These are phyloP conservation scores for Pichia sp. DNA, from an alignment of 1,139 yeast genomes.

Conservation along the genomic window DNA sequence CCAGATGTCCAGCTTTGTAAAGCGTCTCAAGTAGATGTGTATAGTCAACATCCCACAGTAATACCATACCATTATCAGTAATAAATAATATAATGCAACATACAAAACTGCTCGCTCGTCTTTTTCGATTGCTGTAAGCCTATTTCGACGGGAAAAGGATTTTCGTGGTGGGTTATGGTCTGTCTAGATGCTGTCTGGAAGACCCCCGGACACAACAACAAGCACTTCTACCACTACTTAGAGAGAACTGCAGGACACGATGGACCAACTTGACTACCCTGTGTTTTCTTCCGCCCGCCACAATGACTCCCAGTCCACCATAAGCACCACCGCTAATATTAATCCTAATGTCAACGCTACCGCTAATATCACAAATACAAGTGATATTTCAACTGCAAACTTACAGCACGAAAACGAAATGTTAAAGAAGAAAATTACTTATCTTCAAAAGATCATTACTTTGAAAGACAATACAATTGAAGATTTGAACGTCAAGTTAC, in stretches of 20 bases:
- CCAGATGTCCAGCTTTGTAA: conserved; percentile 12
- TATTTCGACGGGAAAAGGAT: too few relatives aligned
- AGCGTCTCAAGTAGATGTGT: conserved; percentile 8
- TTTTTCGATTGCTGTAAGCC: background rate
- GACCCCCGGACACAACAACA: too few relatives aligned
- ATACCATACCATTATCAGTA: background rate
- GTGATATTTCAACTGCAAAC: conserved; percentile 1
- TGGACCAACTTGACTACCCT: background rate
- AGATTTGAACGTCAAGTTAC: conserved; percentile 8
- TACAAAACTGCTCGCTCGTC: background rate
- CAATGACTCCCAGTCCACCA: conserved; percentile 3
- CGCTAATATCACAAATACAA: too few relatives aligned
- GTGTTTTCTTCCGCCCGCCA: background rate
- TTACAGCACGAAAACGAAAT: conserved; percentile 10
- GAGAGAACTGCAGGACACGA: background rate
- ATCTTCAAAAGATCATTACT: conserved; percentile 9
- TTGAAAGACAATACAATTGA: conserved; percentile 12
- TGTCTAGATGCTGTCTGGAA: too few relatives aligned
- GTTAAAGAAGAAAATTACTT: conserved; percentile 8
- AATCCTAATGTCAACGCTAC: background rate
- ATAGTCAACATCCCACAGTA: background rate
- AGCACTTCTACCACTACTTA: too few relatives aligned
- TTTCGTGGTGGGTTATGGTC: too few relatives aligned
- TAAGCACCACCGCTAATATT: background rate
- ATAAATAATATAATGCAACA: background rate